Percentiles rank a stretch among this genome's conserved stretches.
phyloP scores from a whole-genome alignment of 2,329 filamentous ascomycete genomes.

The Sporothrix pallida region DNA sequence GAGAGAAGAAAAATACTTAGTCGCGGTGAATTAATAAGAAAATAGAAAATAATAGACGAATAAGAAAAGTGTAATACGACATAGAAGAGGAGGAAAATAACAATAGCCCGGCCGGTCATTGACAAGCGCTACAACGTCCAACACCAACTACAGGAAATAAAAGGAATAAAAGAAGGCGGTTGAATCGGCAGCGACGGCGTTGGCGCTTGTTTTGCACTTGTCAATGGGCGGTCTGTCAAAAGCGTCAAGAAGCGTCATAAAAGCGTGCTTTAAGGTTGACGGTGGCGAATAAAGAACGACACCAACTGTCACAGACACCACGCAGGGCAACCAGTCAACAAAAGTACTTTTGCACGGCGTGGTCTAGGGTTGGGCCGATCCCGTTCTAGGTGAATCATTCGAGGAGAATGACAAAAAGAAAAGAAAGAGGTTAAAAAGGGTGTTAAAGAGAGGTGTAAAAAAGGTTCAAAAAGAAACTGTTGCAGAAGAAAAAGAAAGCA shows the following conservation, averaged over 20 bases:
- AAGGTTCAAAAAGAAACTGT: no score
- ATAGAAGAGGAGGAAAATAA: neutral
- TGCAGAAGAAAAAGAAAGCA: neutral
- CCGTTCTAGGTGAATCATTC: neutral
- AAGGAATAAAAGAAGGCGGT: neutral
- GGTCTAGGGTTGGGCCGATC: constrained; percentile 18
- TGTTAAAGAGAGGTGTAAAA: neutral
- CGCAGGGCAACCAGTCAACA: neutral
- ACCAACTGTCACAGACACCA: neutral
- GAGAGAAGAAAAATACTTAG: no score
- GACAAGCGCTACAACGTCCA: neutral
- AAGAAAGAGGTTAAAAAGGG: neutral
- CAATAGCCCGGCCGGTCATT: neutral
- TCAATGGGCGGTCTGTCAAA: constrained; percentile 1
- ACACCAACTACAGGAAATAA: neutral
- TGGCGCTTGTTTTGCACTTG: constrained; percentile 15
- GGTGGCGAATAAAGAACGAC: neutral
- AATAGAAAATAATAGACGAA: neutral
- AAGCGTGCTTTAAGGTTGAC: neutral
- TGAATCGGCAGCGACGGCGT: neutral
- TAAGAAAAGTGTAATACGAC: neutral
- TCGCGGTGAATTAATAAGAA: neutral
- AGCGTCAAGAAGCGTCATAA: neutral
- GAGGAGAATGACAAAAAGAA: neutral
- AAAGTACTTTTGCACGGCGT: neutral